These are phyloP conservation scores for Helotiales sp. DNA, from an alignment of 2,329 filamentous ascomycete genomes.

Conservation along the genomic window DNA sequence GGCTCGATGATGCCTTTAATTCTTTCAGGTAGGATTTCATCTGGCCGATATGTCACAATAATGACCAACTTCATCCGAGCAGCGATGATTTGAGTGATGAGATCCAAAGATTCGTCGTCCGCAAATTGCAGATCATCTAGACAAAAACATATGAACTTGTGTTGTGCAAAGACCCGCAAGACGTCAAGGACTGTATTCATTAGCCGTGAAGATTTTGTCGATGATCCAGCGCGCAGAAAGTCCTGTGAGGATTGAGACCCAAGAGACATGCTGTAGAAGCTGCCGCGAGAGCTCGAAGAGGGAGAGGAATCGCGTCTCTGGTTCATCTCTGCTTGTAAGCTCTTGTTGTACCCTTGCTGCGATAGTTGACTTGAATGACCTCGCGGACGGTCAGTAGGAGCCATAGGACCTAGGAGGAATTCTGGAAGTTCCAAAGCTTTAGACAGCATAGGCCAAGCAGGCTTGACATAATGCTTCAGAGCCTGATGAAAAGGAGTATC, in stretches of 20 bases:
- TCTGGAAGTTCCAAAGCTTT: constrained; percentile 64
- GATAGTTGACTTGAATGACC: constrained; percentile 22
- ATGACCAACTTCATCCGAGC: constrained; percentile 80
- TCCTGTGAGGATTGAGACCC: constrained; percentile 57
- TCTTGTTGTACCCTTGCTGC: constrained; percentile 31
- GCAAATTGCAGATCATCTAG: constrained; percentile 90
- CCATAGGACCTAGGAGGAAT: constrained; percentile 57
- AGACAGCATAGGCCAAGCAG: constrained; percentile 65
- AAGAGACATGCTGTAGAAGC: constrained; percentile 31
- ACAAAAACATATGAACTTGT: constrained; percentile 86
- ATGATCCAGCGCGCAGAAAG: constrained; percentile 56
- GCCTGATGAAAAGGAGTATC: constrained; percentile 63
- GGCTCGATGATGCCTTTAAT: constrained; percentile 56
- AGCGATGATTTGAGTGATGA: constrained; percentile 78
- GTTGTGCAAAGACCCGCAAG: constrained; percentile 74
- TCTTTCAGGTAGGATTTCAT: constrained; percentile 45
- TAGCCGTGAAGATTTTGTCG: constrained; percentile 69
- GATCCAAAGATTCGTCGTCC: constrained; percentile 81
- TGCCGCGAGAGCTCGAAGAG: constrained; percentile 28
- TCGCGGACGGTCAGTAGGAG: constrained; percentile 1
- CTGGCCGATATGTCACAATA: constrained; percentile 17
- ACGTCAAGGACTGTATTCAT: constrained; percentile 90
- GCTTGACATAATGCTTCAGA: constrained; percentile 61
- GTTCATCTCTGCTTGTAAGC: constrained; percentile 25
- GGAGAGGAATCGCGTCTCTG: constrained; percentile 31